Conservation (phyloP, 2,329 filamentous ascomycete species). For the Teratosphaeriaceae sp. region DNA sequence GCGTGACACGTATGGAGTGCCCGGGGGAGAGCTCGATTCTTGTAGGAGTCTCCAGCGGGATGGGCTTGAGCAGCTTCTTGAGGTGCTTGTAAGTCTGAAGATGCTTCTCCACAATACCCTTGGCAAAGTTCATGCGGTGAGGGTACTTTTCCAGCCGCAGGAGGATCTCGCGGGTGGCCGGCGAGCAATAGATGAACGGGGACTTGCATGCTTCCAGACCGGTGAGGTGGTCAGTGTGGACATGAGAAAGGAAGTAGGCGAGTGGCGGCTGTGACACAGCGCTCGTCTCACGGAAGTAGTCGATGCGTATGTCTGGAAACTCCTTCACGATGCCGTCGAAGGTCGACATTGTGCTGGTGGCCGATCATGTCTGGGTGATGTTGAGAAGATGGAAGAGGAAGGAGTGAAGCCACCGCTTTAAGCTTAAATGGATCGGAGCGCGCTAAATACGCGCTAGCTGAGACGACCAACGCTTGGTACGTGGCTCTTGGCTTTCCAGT, state of each 20-base stretch:
- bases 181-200: constrained; percentile 86
- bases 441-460: too few species aligned
- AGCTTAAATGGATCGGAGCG: too few species aligned
- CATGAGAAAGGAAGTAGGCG: constrained; percentile 85
- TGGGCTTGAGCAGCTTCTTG: constrained; percentile 63
- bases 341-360: constrained; percentile 57
- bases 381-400: too few species aligned
- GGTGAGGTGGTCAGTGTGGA: constrained; percentile 82
- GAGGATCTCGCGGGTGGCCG: constrained; percentile 72
- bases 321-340: constrained; percentile 67
- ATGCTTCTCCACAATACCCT: constrained; percentile 67
- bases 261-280: constrained; percentile 48
- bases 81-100: constrained; percentile 73
- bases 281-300: constrained; percentile 59
- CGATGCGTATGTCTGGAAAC: constrained; percentile 75
- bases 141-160: constrained; percentile 71
- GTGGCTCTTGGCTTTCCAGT: too few species aligned
- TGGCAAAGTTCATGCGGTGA: constrained; percentile 73
- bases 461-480: too few species aligned
- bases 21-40: constrained; percentile 65
- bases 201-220: constrained; percentile 71
- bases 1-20: constrained; percentile 66
- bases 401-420: too few species aligned
- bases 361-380: too few species aligned
- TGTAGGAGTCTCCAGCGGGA: constrained; percentile 76